phyloP scores from a whole-genome alignment of 495 filamentous ascomycete genomes.

The Platismatia glauca region DNA sequence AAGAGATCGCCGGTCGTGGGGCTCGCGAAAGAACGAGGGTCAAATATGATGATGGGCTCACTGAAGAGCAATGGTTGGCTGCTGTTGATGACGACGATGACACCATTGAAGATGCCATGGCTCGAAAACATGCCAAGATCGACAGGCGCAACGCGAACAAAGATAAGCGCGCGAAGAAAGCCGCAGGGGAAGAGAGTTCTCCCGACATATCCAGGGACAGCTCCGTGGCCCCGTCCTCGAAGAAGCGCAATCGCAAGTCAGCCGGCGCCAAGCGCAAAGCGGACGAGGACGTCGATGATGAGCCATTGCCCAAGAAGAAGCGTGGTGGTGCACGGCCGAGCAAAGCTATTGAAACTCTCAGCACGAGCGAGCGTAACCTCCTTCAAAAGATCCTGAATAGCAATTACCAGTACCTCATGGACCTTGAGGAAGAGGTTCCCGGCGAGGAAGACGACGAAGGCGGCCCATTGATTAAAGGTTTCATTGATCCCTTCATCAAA shows the following conservation, averaged over 20 bases:
- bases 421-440: constrained; percentile 54
- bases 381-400: constrained; percentile 67
- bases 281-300: constrained; percentile 67
- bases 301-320: constrained; percentile 72
- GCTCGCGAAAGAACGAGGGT: constrained; percentile 88
- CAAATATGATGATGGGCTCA: constrained; percentile 93
- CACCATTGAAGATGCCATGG: constrained; percentile 83
- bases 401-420: constrained; percentile 70
- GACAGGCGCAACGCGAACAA: constrained; percentile 69
- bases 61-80: constrained; percentile 90
- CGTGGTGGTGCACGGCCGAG: constrained; percentile 57
- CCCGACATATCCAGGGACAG: constrained; percentile 69
- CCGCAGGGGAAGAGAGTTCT: constrained; percentile 53
- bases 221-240: constrained; percentile 59
- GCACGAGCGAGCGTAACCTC: constrained; percentile 39
- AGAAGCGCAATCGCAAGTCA: constrained; percentile 73
- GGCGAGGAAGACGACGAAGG: constrained; percentile 50
- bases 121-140: constrained; percentile 76
- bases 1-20: constrained; percentile 74
- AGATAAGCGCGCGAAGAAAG: constrained; percentile 45
- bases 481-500: constrained; percentile 92
- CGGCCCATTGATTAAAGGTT: constrained; percentile 52
- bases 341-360: constrained; percentile 51
- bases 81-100: constrained; percentile 96
- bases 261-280: constrained; percentile 75